Base-by-base conservation (phyloP, 495 filamentous ascomycete species). In the Pseudevernia furfuracea region DNA sequence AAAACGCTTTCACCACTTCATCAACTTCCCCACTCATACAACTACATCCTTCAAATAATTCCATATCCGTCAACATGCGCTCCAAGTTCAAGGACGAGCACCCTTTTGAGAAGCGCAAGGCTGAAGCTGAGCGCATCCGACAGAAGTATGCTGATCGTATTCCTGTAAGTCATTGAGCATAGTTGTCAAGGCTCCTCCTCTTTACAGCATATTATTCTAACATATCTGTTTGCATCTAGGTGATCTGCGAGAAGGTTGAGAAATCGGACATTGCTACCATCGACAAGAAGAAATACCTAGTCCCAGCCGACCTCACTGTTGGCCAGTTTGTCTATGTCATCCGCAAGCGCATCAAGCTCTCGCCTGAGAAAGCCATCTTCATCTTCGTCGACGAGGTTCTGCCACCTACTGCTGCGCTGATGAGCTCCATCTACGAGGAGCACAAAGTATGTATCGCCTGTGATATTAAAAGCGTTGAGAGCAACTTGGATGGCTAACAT, bases 1-100 rank as follows among this genome's bases (percentile, higher is more conserved):
- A 43, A 60, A 61, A 52, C 46, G 38, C 43, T 59, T 59, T 58
- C 30, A 30, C 30, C 58, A 37, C 36, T 53, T 46, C 37, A 49
- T 48, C 62, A 49, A 65, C 41, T 19, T 30, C 9, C 9, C 14
- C 58, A 63, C 30, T 19, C 58, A 65, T 23, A 65, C 28, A 41
- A 34, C 43, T 32, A 60, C 58, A 25, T 69, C 71, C 68, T 61
- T 67, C 73, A 71, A 74, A 69, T 69, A 67, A 71, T 48, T 69
- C 55, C 55, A 67, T 7, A 46, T 48, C 64, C 70, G 59, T 74
- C 81, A 92, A 76, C 67, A 96, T 96, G 92, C 86, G 91, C 72
- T 91, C 88, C 75, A 97, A 97, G 84, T 97, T 97, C 80, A 98
- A 97, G 89, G 94, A 98, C 87, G 94, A 97, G 86, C 94, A 97